Evolutionary conservation across 2,329 filamentous ascomycete species (phyloP).

Genomic region (Diplodia sapinea): DNA sequence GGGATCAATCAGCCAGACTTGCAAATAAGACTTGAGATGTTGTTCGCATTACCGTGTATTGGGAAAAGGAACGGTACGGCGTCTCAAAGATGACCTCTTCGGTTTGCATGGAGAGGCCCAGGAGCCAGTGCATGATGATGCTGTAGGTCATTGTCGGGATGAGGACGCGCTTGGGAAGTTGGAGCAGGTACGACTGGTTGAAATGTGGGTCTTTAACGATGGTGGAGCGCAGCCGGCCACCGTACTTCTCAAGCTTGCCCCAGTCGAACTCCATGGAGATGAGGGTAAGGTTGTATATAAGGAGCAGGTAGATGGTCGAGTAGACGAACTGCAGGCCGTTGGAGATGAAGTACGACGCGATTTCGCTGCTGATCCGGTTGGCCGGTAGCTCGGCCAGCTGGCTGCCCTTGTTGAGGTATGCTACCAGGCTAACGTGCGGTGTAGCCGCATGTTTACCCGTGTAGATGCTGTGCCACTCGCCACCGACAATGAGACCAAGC

Average conservation of each 20-base stretch:
- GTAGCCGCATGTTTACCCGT: background rate
- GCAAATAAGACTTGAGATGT: background rate
- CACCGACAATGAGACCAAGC: background rate
- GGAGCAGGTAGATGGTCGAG: constrained; percentile 41
- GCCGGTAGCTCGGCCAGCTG: constrained; percentile 34
- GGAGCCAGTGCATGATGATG: constrained; percentile 39
- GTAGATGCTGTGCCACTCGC: background rate
- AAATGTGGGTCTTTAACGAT: constrained; percentile 41
- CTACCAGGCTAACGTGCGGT: background rate
- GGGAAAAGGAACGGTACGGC: constrained; percentile 31
- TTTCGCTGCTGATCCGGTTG: constrained; percentile 31
- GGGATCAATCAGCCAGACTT: background rate
- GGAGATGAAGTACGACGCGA: constrained; percentile 32
- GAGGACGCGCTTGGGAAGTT: constrained; percentile 41
- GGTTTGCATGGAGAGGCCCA: background rate
- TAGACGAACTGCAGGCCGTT: constrained; percentile 43
- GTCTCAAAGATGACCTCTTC: background rate
- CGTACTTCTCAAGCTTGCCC: constrained; percentile 38
- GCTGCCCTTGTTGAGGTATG: background rate
- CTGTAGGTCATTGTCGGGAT: constrained; percentile 41
- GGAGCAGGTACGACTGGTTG: constrained; percentile 39
- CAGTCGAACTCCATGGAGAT: constrained; percentile 39
- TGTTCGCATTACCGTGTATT: background rate
- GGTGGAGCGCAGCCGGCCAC: constrained; percentile 39
- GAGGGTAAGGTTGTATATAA: constrained; percentile 43